phyloP scores from a whole-genome alignment of 2,329 filamentous ascomycete species.

The Blastomyces gilchristii region DNA sequence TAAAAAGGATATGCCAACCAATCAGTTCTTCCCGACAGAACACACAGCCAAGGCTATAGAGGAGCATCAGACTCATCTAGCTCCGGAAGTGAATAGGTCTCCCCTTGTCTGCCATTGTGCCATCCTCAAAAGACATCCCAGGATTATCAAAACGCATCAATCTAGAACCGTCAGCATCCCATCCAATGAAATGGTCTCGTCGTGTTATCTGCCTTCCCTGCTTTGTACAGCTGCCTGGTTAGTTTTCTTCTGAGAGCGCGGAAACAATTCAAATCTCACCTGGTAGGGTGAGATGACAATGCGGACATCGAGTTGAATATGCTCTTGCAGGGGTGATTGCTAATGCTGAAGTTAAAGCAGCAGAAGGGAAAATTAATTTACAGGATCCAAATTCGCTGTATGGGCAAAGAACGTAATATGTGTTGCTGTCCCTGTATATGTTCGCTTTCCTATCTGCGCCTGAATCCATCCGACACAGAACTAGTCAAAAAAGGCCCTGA shows the following conservation, averaged over 20 bases:
- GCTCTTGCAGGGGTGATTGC: not conserved
- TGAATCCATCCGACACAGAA: not conserved
- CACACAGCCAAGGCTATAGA: conserved; percentile 1
- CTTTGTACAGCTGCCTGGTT: not conserved
- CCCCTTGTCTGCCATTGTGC: not conserved
- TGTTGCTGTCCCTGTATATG: not conserved
- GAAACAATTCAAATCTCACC: not conserved
- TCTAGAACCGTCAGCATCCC: not conserved
- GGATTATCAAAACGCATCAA: not conserved
- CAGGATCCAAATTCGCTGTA: not conserved
- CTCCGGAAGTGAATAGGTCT: no score
- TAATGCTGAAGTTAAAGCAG: not conserved
- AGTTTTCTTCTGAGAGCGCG: not conserved
- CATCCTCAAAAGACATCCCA: not conserved
- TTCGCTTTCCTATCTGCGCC: not conserved
- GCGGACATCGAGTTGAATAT: not conserved
- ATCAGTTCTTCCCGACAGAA: not conserved
- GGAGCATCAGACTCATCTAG: not conserved
- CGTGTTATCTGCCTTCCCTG: not conserved
- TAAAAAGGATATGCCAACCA: conserved; percentile 1
- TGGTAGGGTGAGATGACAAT: not conserved
- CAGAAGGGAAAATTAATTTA: not conserved
- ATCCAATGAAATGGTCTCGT: not conserved
- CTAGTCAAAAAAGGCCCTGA: no score
- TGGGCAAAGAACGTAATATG: not conserved